phyloP scores from a whole-genome alignment of 2,329 filamentous ascomycete genomes.

The Madurella mycetomatis region DNA sequence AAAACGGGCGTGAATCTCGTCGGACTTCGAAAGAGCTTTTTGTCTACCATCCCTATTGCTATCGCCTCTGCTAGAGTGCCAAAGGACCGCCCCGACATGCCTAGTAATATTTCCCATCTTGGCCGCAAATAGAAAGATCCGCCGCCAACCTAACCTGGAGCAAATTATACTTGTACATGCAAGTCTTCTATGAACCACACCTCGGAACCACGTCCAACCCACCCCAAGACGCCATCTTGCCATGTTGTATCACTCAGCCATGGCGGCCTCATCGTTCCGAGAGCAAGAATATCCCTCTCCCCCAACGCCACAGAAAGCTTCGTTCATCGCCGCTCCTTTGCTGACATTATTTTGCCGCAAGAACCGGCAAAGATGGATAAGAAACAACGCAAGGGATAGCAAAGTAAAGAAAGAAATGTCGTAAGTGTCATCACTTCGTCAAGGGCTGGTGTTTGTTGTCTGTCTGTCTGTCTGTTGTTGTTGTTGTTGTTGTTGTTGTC shows the following conservation, averaged over 20 bases:
- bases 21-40: background rate
- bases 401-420: constrained; percentile 9
- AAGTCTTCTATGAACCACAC: constrained; percentile 13
- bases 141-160: constrained; percentile 12
- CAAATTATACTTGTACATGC: constrained; percentile 20
- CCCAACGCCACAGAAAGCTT: background rate
- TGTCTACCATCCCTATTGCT: background rate
- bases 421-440: constrained; percentile 18
- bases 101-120: constrained; percentile 3
- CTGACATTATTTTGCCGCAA: background rate
- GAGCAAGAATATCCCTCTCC: background rate
- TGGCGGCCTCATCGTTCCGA: constrained; percentile 1
- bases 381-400: background rate
- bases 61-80: background rate
- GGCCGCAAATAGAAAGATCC: constrained; percentile 7
- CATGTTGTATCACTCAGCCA: constrained; percentile 9
- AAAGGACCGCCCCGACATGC: constrained; percentile 6
- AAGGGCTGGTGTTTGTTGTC: constrained; percentile 6
- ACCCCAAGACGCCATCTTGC: constrained; percentile 10
- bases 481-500: background rate
- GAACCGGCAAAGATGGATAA: constrained; percentile 3
- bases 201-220: background rate
- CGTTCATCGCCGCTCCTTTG: background rate
- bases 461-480: constrained; percentile 4
- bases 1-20: background rate